Evolutionary conservation across 2,329 filamentous ascomycete genomes (phyloP), one percentile per base, ranked within the genome.

Genomic region (Neopestalotiopsis sp.): DNA sequence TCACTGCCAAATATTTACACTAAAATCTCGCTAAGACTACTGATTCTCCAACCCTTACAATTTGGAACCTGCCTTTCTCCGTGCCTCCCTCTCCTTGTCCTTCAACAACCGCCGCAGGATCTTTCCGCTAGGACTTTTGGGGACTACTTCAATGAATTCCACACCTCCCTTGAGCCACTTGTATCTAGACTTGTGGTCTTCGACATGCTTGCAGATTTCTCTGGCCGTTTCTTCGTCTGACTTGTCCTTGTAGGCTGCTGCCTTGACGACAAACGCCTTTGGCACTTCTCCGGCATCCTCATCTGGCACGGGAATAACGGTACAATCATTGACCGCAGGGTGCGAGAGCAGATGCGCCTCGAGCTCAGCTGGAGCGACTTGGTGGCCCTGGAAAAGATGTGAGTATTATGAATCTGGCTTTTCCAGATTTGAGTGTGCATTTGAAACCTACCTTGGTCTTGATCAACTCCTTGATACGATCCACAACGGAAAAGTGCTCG

Each of bases 401-500:
- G 30, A 65, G 38, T 40, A 65, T 32, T 2, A 5, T n/a, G 17
- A 3, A 24, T 63, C 9, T 32, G 14, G 2, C 24, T 3, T 28
- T 28, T 28, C 24, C 24, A 4, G 24, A 28, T 28, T 28, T 28
- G 24, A 28, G 24, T 28, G 24, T 28, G 24, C 24, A 45, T 10
- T 7, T 45, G 28, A 30, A 4, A 12, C 14, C 61, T 72, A 83
- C 82, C 79, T 94, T 81, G 42, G 82, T 80, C 74, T 86, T 86
- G 75, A 86, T 86, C 67, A 86, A 73, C 74, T 86, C 84, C 74
- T 84, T 87, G 71, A 86, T 80, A 14, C 95, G 89, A 77, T 97
- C 95, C 1, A 94, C 92, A 69, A 98, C 91, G 77, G 94, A 91
- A 63, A 97, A 78, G 75, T 98, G 95, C 79, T 97, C 94, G 72